phyloP scores from a whole-genome alignment of 345 rosid species.

The Syzygium jambos region DNA sequence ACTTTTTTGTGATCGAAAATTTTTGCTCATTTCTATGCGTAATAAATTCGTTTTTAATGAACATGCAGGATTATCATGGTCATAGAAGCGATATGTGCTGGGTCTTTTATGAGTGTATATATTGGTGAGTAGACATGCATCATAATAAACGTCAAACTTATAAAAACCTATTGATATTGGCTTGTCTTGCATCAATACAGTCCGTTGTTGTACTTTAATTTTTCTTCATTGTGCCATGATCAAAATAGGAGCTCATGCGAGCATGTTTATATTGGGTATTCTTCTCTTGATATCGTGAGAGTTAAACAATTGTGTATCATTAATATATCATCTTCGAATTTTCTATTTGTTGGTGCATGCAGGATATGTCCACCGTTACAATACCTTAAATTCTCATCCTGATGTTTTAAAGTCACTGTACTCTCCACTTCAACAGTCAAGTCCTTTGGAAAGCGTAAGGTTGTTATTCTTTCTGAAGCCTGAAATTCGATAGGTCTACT shows the following conservation, averaged over 20 bases:
- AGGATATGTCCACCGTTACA: conserved; percentile 85
- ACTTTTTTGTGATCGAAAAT: background rate
- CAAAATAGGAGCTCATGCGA: background rate
- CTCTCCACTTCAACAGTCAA: conserved; percentile 94
- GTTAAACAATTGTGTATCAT: background rate
- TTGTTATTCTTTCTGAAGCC: conserved; percentile 7
- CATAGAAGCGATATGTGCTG: conserved; percentile 73
- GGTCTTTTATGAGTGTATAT: conserved; percentile 66
- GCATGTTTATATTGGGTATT: background rate
- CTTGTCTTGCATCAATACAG: background rate
- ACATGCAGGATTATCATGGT: conserved; percentile 77
- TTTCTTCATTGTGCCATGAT: background rate
- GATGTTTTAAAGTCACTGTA: conserved; percentile 87
- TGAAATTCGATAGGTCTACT: background rate
- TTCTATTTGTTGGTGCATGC: conserved; percentile 13
- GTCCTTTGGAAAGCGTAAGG: conserved; percentile 92
- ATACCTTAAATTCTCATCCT: conserved; percentile 77
- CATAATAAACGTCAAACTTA: background rate
- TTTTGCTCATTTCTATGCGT: background rate
- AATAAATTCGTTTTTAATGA: background rate
- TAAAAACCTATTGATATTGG: background rate
- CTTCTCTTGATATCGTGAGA: background rate
- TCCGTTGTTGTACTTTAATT: background rate
- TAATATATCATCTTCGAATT: background rate
- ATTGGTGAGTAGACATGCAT: conserved; percentile 47